Evolutionary conservation across 176 grass and related monocot genomes (phyloP), one percentile per base, ranked within the genome.

Genomic region (Poa annua): DNA sequence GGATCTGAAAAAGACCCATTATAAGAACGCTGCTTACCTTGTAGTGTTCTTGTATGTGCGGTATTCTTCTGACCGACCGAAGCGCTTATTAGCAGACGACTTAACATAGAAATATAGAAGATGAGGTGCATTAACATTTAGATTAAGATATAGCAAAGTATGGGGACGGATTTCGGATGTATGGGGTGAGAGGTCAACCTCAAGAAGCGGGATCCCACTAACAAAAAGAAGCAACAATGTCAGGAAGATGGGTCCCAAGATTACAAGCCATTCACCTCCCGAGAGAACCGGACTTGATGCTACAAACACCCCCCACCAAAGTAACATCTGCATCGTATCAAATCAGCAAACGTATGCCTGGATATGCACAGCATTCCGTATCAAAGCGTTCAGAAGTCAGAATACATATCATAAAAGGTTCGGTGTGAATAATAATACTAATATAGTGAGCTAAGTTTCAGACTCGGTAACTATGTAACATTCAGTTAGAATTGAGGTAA

Each of bases 271-370:
- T 92, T 98, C 92, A 35, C 80, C 87, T 73, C 78, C 96, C 44
- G 85, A 74, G 75, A 98, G 70, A 75, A 98, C 85, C 22, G 92
- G 91, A 34, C 91, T 88, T 60, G 92, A 93, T 68, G 90, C 96
- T 62, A 98, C 90, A 88, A 98, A 98, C 88, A 98, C 45, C 48
- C 92, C 96, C 96, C 96, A 98, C 96, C 96, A 98, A 81, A 98
- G 89, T 19, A 98, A 68, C 56, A 98, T 91, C 96, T 98, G 73
- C 63, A 74, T 50, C 54, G 32, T 45, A 88, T 75, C 38, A 57
- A 81, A 81, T 76, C 33, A 17, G 44, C 38, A 69, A 81, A 81
- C 12, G 49, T 10, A 63, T 89, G 32, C 35, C 13, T n/a, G 32
- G 32, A 20, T 71, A 20, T 56, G 22, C 60, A 51, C 63, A 16